These are phyloP conservation scores for Raphanus hybrid DNA, from an alignment of 441 rosid species.

Conservation along the genomic window DNA sequence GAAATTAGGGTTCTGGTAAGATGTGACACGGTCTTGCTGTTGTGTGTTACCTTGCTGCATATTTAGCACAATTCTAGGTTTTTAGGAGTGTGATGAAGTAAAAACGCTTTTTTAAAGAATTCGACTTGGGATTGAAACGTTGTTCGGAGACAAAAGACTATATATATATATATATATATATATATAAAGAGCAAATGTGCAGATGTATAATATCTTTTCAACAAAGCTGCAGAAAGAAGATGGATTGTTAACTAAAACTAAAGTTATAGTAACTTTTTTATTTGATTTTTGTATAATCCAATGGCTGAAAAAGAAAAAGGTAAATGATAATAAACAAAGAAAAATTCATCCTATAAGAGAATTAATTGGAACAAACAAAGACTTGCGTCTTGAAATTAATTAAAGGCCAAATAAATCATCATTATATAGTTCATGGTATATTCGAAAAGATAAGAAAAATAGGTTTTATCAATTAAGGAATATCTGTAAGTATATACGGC, in stretches of 20 bases:
- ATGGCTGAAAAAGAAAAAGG: slow-evolving; percentile 17
- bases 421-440: slow-evolving; percentile 44
- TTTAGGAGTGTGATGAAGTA: slow-evolving; percentile 6
- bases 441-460: slow-evolving; percentile 44
- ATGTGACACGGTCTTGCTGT: slow-evolving; percentile 33
- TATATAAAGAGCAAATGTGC: slow-evolving; percentile 6
- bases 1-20: slow-evolving; percentile 44
- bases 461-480: slow-evolving; percentile 33
- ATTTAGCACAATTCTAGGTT: slow-evolving; percentile 6
- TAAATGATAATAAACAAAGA: background rate
- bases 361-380: background rate
- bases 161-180: too few relatives aligned
- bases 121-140: slow-evolving; percentile 22
- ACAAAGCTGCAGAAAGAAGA: slow-evolving; percentile 39
- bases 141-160: slow-evolving; percentile 12
- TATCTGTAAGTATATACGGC: slow-evolving; percentile 47
- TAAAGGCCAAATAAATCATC: background rate
- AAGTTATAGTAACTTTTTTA: slow-evolving; percentile 18
- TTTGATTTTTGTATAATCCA: background rate
- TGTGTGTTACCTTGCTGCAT: slow-evolving; percentile 56
- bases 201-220: slow-evolving; percentile 28
- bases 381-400: slow-evolving; percentile 12
- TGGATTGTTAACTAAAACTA: slow-evolving; percentile 24
- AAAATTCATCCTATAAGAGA: slow-evolving; percentile 6
- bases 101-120: slow-evolving; percentile 7